Conservation (phyloP, 2,329 filamentous ascomycete genomes). For the Nigrograna mackinnonii region DNA sequence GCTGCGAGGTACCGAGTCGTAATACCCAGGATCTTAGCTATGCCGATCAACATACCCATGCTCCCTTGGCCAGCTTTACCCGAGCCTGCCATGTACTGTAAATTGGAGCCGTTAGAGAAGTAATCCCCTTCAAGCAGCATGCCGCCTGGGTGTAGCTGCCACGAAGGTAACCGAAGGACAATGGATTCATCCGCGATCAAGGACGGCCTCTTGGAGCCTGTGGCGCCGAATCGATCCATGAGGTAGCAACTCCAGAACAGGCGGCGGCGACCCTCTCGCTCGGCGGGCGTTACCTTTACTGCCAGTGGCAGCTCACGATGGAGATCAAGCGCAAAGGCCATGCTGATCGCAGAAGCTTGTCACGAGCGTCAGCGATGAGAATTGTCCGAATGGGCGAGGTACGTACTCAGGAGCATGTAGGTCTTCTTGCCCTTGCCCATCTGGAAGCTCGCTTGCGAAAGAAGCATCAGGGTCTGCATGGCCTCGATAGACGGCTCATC, state of each 20-base stretch:
- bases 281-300: constrained; percentile 64
- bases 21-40: constrained; percentile 78
- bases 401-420: constrained; percentile 79
- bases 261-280: constrained; percentile 76
- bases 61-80: constrained; percentile 75
- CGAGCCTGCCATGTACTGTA: constrained; percentile 71
- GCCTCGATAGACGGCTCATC: constrained; percentile 82
- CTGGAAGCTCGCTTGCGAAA: constrained; percentile 76
- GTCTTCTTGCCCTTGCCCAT: constrained; percentile 81
- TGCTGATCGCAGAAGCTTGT: constrained; percentile 74
- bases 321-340: constrained; percentile 80
- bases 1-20: constrained; percentile 84
- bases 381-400: constrained; percentile 3
- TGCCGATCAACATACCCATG: constrained; percentile 81
- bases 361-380: constrained; percentile 17
- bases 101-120: constrained; percentile 77
- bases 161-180: constrained; percentile 74
- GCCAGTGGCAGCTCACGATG: constrained; percentile 74
- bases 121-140: constrained; percentile 75
- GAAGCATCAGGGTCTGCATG: constrained; percentile 74
- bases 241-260: constrained; percentile 90
- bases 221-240: constrained; percentile 80
- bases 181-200: constrained; percentile 78
- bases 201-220: constrained; percentile 81
- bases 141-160: constrained; percentile 65